Base-by-base conservation (phyloP, 192 early-diverging fungal species). In the Coemansia sp. region DNA sequence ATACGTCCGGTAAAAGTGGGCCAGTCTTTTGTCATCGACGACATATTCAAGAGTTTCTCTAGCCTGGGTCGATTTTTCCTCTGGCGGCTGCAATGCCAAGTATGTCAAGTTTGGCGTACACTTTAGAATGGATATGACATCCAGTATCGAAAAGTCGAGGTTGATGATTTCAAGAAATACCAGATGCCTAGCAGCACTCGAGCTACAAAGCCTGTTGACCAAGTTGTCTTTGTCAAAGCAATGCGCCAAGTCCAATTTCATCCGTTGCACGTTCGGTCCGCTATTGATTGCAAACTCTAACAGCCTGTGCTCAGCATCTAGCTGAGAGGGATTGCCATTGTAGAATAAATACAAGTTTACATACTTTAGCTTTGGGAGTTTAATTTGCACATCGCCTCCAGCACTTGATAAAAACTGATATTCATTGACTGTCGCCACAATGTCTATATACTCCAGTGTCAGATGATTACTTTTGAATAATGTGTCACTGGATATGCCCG, bases 51-150 rank as follows among this genome's bases (percentile, higher is more conserved):
- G 52, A 5, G 52, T 55, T 30, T 26, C 23, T 11, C 30, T 11
- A 10, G 52, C 52, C 23, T 55, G 26, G 3, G 28, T 10, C 9
- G 28, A 55, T 13, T 30, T 30, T 3, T 30, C 52, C 23, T 26
- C 52, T 30, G 52, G 52, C 5, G 52, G n/a, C 11, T 30, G 28
- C 3, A 55, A n/a, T 14, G 28, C 11, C 21, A 55, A 55, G 52
- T 30, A 28, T 13, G 52, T 55, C 28, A 55, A 13, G 52, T 28
- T 55, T 30, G 21, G 52, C 28, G 26, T 16, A 13, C 52, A 55
- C 52, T 55, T 55, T 28, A 55, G 52, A 55, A 55, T 55, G 9
- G 52, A 30, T 14, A 55, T 13, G 52, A 55, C 26, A 30, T 55
- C 52, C 52, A 55, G 3, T 30, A 55, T 30, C 11, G 52, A 55